Evolutionary conservation across 1,139 yeast species (phyloP), one percentile per base, ranked within the genome.

Genomic region (Yamadazyma triangularis): DNA sequence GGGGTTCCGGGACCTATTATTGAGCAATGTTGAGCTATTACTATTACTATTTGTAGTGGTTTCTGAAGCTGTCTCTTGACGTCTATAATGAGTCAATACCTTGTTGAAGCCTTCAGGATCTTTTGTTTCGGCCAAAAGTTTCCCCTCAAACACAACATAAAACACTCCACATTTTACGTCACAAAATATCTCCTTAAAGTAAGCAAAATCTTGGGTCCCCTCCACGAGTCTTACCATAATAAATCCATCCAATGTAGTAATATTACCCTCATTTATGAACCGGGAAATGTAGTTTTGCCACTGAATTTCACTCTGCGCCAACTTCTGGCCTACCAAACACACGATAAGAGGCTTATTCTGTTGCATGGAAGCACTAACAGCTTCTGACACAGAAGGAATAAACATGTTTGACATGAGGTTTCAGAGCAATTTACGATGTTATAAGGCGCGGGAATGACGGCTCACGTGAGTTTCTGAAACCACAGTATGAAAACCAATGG

Each of bases 121-220:
- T 18, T 18, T 9, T 7, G 9, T 9, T 18, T 9, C 9, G 6
- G 20, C 20, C 20, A 18, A 18, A 18, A 18, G 20, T 18, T 18
- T 9, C 3, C 80, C 75, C 8, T 61, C 58, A 26, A 52, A 55
- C 7, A 80, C 62, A 31, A 75, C 59, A 51, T 60, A 73, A 37
- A 72, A 57, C 41, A 74, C 64, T 9, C 80, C 85, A 3, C 63
- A 57, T 2, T 44, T 47, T 22, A 67, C 61, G 19, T 62, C 59
- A 0, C 70, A 70, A 43, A 75, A 76, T 10, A 76, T 54, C 40
- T 72, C 75, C 26, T 64, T 57, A 42, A 81, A 78, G 41, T 58
- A 60, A 1, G 45, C 51, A 40, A 59, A 77, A 38, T 79, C 79
- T 2, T 48, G 47, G 1, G 77, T 56, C n/a, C 59, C 69, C 26